Base-by-base conservation (phyloP, 805 yeast species). In the Yarrowia hollandica region DNA sequence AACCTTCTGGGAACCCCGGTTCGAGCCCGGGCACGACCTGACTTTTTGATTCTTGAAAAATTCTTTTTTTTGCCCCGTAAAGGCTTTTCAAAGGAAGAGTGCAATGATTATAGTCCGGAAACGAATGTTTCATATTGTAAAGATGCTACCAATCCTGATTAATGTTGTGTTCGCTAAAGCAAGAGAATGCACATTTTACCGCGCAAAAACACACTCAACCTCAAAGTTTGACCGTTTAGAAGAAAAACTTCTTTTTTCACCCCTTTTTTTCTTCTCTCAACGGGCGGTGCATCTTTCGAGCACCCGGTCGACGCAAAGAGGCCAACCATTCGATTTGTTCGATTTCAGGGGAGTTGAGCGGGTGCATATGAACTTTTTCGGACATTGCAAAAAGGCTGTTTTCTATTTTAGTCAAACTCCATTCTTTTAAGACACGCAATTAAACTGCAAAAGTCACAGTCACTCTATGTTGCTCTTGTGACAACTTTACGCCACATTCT, bases 1-100 rank as follows among this genome's bases (percentile, higher is more conserved):
- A 18, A 37, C n/a, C 37, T 50, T 50, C 73, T 64, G 66, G 64
- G 60, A 66, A 70, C 73, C 73, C 73, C 73, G 69, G 73, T 70
- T 70, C 73, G 73, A 70, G 62, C 65, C 72, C 72, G 71, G 72
- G 72, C 64, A 66, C 66, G 72, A 69, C 72, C 72, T n/a, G n/a
- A n/a, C n/a, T n/a, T n/a, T n/a, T n/a, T n/a, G n/a, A n/a, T n/a
- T n/a, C n/a, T n/a, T n/a, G n/a, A n/a, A n/a, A n/a, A n/a, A n/a
- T n/a, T n/a, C n/a, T n/a, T n/a, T n/a, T n/a, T n/a, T n/a, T n/a
- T n/a, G n/a, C n/a, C n/a, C n/a, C n/a, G n/a, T n/a, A n/a, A n/a
- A n/a, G n/a, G n/a, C n/a, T n/a, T n/a, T n/a, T n/a, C n/a, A n/a
- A n/a, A n/a, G n/a, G n/a, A n/a, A n/a, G n/a, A n/a, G n/a, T n/a